Evolutionary conservation across 192 early-diverging fungal species (phyloP).

Genomic region (Mortierella claussenii): DNA sequence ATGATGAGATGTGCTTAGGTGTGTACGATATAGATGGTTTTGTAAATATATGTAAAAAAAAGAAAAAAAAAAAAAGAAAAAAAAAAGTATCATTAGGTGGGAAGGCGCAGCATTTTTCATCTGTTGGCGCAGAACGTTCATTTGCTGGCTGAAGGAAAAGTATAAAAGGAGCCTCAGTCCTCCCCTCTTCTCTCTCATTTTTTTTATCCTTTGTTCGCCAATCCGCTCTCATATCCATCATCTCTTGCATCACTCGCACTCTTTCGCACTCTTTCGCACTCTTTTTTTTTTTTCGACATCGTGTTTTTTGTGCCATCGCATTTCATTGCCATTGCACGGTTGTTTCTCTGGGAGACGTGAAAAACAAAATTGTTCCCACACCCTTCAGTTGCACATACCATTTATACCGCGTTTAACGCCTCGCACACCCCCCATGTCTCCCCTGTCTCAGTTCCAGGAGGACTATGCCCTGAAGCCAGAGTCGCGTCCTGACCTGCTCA

Average conservation of each 20-base stretch:
- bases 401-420: background rate
- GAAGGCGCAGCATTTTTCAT: background rate
- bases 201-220: background rate
- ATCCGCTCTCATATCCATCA: background rate
- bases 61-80: no score
- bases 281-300: no score
- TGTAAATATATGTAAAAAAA: no score
- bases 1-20: background rate
- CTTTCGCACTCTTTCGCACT: background rate
- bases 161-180: no score
- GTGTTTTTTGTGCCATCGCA: no score
- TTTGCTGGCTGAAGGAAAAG: no score
- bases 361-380: background rate
- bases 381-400: background rate
- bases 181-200: constrained; percentile 7
- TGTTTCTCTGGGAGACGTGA: background rate
- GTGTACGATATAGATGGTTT: no score
- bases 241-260: background rate
- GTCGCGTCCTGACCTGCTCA: constrained; percentile 23
- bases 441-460: constrained; percentile 15
- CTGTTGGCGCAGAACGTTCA: no score
- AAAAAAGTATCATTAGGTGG: constrained; percentile 1
- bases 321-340: no score
- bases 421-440: background rate
- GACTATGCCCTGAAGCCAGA: constrained; percentile 42